A percentile compares a stretch with the other conserved stretches of the same genome.
phyloP scores from a whole-genome alignment of 2,329 filamentous ascomycete genomes.

The Cytospora chrysosperma region DNA sequence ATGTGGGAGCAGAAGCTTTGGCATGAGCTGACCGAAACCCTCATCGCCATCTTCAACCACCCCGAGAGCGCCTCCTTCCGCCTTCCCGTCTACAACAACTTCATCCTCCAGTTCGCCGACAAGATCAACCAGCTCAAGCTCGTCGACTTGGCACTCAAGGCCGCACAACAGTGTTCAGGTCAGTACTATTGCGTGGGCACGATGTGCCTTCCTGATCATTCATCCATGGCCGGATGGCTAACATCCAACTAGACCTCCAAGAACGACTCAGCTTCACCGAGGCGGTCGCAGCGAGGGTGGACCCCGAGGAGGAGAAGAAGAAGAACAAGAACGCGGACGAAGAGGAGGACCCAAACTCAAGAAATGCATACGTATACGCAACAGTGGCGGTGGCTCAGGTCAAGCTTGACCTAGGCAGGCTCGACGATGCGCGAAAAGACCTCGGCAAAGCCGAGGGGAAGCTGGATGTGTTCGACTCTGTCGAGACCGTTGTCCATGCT shows the following conservation, averaged over 20 bases:
- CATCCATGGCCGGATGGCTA: background rate
- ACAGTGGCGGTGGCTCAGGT: constrained; percentile 86
- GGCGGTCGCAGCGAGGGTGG: constrained; percentile 80
- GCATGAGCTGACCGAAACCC: constrained; percentile 92
- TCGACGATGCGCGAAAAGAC: constrained; percentile 81
- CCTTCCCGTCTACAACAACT: constrained; percentile 87
- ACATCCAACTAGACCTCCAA: constrained; percentile 64
- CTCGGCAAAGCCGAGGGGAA: constrained; percentile 85
- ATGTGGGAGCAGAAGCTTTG: constrained; percentile 98
- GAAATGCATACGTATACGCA: constrained; percentile 94
- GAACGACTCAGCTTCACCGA: constrained; percentile 85
- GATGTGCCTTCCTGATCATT: background rate
- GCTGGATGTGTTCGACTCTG: constrained; percentile 87
- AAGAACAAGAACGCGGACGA: constrained; percentile 25
- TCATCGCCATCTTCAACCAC: constrained; percentile 84
- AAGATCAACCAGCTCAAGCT: constrained; percentile 99
- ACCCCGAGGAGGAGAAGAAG: constrained; percentile 65
- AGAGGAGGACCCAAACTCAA: constrained; percentile 49
- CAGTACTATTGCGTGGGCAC: constrained; percentile 28
- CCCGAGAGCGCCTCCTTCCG: constrained; percentile 79
- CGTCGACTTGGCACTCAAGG: constrained; percentile 83
- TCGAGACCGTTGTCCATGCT: constrained; percentile 93
- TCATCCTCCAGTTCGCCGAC: constrained; percentile 93
- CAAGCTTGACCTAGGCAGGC: constrained; percentile 75
- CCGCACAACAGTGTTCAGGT: constrained; percentile 83